Evolutionary conservation across 768 basidiomycete genomes (phyloP).

Genomic region (Mycena olivaceomarginata): DNA sequence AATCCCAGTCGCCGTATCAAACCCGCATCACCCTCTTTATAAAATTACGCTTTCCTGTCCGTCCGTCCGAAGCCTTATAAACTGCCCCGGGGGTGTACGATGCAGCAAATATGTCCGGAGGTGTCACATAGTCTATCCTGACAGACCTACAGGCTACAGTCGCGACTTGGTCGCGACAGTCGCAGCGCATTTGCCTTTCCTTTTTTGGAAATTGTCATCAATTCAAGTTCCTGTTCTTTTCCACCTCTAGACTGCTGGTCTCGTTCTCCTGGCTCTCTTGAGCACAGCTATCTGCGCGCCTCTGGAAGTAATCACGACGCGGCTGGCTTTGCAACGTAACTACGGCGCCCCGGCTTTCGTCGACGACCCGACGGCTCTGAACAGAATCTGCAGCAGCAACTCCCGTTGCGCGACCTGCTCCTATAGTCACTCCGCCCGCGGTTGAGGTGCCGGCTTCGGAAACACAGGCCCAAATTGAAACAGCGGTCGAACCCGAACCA

Average conservation of each 20-base stretch:
- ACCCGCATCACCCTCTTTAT: no score
- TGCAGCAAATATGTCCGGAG: no score
- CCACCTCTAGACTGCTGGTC: background rate
- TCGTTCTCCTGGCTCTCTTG: slow-evolving; percentile 34
- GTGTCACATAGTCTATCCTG: no score
- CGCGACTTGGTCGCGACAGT: no score
- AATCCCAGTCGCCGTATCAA: rapidly evolving
- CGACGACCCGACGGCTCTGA: slow-evolving; percentile 1
- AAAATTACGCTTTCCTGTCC: no score
- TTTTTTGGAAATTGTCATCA: no score
- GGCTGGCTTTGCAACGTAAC: slow-evolving; percentile 49
- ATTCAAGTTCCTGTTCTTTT: no score
- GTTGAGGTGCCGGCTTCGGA: background rate
- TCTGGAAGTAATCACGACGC: slow-evolving; percentile 51
- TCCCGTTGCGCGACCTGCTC: background rate
- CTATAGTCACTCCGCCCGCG: background rate
- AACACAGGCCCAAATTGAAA: background rate
- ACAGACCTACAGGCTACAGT: no score
- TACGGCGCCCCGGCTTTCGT: slow-evolving; percentile 18
- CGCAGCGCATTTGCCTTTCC: no score
- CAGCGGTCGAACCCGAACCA: background rate
- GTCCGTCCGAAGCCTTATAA: no score
- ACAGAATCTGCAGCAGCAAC: background rate
- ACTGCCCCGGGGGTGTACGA: no score
- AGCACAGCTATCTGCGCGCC: slow-evolving; percentile 47